These are phyloP conservation scores for Fusarium odoratissimum DNA, from an alignment of 2,329 filamentous ascomycete species.

Conservation along the genomic window DNA sequence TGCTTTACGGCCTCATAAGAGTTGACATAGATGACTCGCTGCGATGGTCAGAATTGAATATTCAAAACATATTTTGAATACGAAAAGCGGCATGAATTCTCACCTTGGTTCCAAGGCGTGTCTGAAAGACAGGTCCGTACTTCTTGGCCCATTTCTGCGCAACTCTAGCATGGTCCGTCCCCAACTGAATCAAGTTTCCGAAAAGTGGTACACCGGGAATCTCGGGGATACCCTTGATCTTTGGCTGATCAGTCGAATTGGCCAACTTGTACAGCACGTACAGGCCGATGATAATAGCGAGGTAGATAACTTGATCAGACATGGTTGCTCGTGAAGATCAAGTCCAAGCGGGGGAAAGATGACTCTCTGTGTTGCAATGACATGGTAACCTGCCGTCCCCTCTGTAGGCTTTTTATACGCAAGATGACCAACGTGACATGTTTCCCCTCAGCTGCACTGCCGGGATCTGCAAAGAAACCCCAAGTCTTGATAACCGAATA, in stretches of 20 bases:
- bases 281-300: slow-evolving; percentile 7
- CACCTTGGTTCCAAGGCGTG: slow-evolving; percentile 75
- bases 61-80: rapidly evolving
- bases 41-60: slow-evolving; percentile 25
- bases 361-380: not conserved
- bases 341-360: not conserved
- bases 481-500: slow-evolving; percentile 11
- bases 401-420: slow-evolving; percentile 6
- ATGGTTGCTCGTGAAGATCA: not conserved
- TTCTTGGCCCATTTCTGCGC: slow-evolving; percentile 68
- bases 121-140: slow-evolving; percentile 74
- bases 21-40: slow-evolving; percentile 81
- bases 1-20: slow-evolving; percentile 79
- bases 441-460: slow-evolving; percentile 7
- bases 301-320: slow-evolving; percentile 29
- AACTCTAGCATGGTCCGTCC: slow-evolving; percentile 65
- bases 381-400: not conserved
- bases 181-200: slow-evolving; percentile 71
- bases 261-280: slow-evolving; percentile 45
- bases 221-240: slow-evolving; percentile 71
- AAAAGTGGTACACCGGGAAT: slow-evolving; percentile 72
- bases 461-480: slow-evolving; percentile 7
- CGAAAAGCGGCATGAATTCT: not conserved
- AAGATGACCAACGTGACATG: not conserved
- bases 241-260: slow-evolving; percentile 65